phyloP scores from a whole-genome alignment of 345 rosid genomes.

The Mercurialis annua region DNA sequence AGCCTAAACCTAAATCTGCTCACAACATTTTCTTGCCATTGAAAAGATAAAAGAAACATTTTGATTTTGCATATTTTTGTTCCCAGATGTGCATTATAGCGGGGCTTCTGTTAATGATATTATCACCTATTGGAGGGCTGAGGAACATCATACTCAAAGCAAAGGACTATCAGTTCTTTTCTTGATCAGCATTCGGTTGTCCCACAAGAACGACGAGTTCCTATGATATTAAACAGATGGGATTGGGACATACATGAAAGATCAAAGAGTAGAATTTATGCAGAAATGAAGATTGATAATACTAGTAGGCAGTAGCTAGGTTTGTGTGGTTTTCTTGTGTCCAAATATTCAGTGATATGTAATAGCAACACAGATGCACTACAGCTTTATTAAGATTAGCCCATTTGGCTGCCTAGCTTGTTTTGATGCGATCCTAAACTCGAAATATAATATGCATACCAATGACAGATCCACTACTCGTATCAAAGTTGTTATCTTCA shows the following conservation, averaged over 20 bases:
- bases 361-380: too few relatives aligned
- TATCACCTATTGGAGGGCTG: slow-evolving; percentile 82
- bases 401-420: too few relatives aligned
- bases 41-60: background rate
- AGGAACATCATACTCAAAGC: slow-evolving; percentile 59
- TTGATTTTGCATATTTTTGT: background rate
- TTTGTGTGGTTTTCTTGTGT: background rate
- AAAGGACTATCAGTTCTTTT: slow-evolving; percentile 50
- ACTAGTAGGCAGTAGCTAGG: background rate
- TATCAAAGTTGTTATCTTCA: slow-evolving; percentile 52
- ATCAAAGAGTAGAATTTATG: background rate
- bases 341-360: too few relatives aligned
- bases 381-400: too few relatives aligned
- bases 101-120: slow-evolving; percentile 60
- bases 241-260: background rate
- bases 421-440: too few relatives aligned
- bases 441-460: too few relatives aligned
- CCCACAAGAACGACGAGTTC: background rate
- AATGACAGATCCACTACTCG: slow-evolving; percentile 55
- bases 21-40: background rate
- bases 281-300: background rate
- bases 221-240: background rate
- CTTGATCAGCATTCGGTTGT: slow-evolving; percentile 24
- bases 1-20: background rate
- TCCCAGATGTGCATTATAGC: slow-evolving; percentile 69